Evolutionary conservation across 2,329 filamentous ascomycete species (phyloP).

Genomic region (Drechslera avenae): DNA sequence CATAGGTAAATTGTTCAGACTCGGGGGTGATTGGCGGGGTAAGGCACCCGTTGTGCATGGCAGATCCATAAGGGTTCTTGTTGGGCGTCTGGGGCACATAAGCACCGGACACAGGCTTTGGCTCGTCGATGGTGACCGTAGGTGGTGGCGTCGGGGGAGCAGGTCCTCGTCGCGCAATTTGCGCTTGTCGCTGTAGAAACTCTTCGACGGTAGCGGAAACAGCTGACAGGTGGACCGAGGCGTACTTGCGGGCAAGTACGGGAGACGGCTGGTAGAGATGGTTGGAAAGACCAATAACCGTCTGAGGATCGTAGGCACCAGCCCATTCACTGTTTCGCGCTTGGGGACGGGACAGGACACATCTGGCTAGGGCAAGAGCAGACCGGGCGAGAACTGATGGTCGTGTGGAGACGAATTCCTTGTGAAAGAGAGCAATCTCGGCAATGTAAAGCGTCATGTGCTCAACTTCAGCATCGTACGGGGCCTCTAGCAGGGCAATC

Average conservation of each 20-base stretch:
- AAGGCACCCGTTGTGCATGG: slow-evolving; percentile 74
- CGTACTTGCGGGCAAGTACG: slow-evolving; percentile 71
- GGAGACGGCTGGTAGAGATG: slow-evolving; percentile 70
- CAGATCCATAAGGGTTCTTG: slow-evolving; percentile 69
- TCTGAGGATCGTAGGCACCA: slow-evolving; percentile 70
- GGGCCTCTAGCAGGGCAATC: slow-evolving; percentile 76
- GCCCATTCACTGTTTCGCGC: slow-evolving; percentile 77
- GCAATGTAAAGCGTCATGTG: slow-evolving; percentile 93
- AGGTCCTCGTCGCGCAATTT: slow-evolving; percentile 53
- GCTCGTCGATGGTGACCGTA: slow-evolving; percentile 55
- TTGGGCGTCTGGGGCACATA: slow-evolving; percentile 78
- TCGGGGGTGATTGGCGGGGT: slow-evolving; percentile 88
- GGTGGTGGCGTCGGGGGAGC: slow-evolving; percentile 65
- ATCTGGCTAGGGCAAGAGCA: slow-evolving; percentile 82
- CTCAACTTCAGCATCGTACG: slow-evolving; percentile 84
- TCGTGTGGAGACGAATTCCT: slow-evolving; percentile 91
- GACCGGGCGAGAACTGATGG: slow-evolving; percentile 90
- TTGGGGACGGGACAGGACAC: slow-evolving; percentile 81
- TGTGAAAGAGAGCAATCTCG: slow-evolving; percentile 94
- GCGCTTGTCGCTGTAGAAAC: slow-evolving; percentile 65
- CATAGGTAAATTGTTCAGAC: slow-evolving; percentile 48
- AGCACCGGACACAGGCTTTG: slow-evolving; percentile 52
- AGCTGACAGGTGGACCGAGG: slow-evolving; percentile 66
- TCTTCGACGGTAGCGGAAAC: slow-evolving; percentile 69
- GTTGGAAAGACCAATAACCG: slow-evolving; percentile 67